phyloP scores from a whole-genome alignment of 768 basidiomycete species.

The Rubroboletus satanas region DNA sequence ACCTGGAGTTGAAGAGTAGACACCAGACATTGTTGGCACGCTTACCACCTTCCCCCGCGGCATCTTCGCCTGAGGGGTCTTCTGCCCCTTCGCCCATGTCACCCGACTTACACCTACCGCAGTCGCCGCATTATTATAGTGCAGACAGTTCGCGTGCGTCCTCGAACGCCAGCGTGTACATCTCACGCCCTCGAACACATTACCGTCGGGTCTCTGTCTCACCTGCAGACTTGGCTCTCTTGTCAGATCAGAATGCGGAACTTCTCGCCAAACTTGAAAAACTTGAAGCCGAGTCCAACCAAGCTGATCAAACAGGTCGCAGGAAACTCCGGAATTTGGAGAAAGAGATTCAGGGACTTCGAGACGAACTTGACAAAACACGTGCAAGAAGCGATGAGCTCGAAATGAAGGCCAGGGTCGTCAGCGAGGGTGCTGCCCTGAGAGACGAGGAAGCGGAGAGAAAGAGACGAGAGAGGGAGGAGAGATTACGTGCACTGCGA shows the following conservation, averaged over 20 bases:
- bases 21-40: slow-evolving; percentile 70
- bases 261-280: slow-evolving; percentile 71
- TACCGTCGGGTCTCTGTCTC: slow-evolving; percentile 55
- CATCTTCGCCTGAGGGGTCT: slow-evolving; percentile 30
- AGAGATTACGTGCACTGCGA: slow-evolving; percentile 52
- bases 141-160: slow-evolving; percentile 26
- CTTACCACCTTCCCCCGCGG: slow-evolving; percentile 46
- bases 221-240: slow-evolving; percentile 60
- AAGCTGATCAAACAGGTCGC: slow-evolving; percentile 64
- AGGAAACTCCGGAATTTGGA: slow-evolving; percentile 69
- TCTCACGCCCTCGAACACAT: slow-evolving; percentile 27
- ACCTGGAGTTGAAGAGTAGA: slow-evolving; percentile 61
- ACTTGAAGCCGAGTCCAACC: slow-evolving; percentile 65
- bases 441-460: slow-evolving; percentile 31
- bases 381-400: slow-evolving; percentile 66
- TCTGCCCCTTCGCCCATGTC: slow-evolving; percentile 23
- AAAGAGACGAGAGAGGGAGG: slow-evolving; percentile 40
- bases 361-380: slow-evolving; percentile 75
- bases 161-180: slow-evolving; percentile 12
- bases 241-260: slow-evolving; percentile 82
- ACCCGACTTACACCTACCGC: slow-evolving; percentile 25
- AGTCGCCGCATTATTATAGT: slow-evolving; percentile 34
- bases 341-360: slow-evolving; percentile 71
- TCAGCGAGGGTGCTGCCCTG: slow-evolving; percentile 23
- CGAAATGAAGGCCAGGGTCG: slow-evolving; percentile 57